Evolutionary conservation across 305 asterid genomes (phyloP).

Genomic region (Fraxinus xanthoxyloides): DNA sequence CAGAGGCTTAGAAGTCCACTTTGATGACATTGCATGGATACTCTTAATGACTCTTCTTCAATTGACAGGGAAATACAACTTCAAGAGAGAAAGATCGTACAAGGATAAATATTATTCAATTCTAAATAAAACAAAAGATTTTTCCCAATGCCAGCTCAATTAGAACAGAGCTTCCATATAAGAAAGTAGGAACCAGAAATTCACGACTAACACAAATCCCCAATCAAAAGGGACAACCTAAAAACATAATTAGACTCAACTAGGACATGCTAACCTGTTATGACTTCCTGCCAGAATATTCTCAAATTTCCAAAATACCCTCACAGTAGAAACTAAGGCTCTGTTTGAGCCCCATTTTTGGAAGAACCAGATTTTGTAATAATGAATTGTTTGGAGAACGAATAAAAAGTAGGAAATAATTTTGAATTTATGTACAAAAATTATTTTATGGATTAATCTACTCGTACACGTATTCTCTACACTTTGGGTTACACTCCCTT

Average conservation of each 20-base stretch:
- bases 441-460: background rate
- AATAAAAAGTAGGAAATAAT: background rate
- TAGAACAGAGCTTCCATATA: background rate
- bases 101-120: background rate
- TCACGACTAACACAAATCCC: background rate
- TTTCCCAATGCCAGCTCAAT: background rate
- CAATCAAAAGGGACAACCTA: background rate
- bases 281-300: slow-evolving; percentile 2
- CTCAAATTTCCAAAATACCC: background rate
- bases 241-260: background rate
- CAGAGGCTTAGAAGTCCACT: background rate
- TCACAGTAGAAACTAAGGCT: background rate
- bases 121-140: background rate
- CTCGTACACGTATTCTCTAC: background rate
- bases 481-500: background rate
- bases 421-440: background rate
- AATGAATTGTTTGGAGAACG: background rate
- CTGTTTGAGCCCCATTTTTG: background rate
- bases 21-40: background rate
- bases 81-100: background rate
- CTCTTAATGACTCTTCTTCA: background rate
- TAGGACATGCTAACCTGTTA: background rate
- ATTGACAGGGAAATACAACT: background rate
- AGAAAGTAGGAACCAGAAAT: background rate
- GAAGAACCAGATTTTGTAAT: background rate